phyloP scores from a whole-genome alignment of 2,329 filamentous ascomycete genomes.

The Thielaviopsis ethacetica region DNA sequence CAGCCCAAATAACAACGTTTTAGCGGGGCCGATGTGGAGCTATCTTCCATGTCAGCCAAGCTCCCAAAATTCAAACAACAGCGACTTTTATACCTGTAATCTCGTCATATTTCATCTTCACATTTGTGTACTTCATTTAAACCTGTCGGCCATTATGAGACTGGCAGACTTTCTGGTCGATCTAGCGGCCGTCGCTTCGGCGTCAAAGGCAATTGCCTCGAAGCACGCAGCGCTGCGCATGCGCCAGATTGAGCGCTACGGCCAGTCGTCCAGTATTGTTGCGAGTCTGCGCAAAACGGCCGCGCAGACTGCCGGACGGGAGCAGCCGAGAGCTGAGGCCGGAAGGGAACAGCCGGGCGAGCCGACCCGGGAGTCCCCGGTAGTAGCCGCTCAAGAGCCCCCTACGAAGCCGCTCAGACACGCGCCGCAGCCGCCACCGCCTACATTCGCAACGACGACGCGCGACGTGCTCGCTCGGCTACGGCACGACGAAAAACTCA shows the following conservation, averaged over 20 bases:
- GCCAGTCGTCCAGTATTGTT: constrained; percentile 28
- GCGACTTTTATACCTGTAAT: too few species aligned
- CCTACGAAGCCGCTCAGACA: background rate
- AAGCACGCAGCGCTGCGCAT: constrained; percentile 43
- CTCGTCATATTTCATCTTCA: background rate
- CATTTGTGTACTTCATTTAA: background rate
- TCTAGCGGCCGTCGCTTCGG: constrained; percentile 52
- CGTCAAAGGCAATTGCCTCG: constrained; percentile 48
- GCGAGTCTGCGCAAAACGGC: constrained; percentile 19
- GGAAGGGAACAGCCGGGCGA: background rate
- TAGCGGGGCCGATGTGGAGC: background rate
- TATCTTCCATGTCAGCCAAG: background rate
- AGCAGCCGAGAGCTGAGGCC: background rate
- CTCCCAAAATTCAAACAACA: background rate
- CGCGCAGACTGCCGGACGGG: background rate
- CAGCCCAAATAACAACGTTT: background rate
- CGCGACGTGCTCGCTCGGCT: constrained; percentile 6
- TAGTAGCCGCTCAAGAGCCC: background rate
- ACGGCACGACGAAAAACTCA: constrained; percentile 7
- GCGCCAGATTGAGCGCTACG: constrained; percentile 35
- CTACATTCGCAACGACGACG: background rate
- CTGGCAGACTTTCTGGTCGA: constrained; percentile 52
- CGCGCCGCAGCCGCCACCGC: background rate
- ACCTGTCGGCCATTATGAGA: constrained; percentile 26
- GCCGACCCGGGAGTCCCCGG: too few species aligned